Evolutionary conservation across 208 protist species (phyloP), one percentile per base, ranked within the genome.

Genomic region (Acanthamoeba castellanii): DNA sequence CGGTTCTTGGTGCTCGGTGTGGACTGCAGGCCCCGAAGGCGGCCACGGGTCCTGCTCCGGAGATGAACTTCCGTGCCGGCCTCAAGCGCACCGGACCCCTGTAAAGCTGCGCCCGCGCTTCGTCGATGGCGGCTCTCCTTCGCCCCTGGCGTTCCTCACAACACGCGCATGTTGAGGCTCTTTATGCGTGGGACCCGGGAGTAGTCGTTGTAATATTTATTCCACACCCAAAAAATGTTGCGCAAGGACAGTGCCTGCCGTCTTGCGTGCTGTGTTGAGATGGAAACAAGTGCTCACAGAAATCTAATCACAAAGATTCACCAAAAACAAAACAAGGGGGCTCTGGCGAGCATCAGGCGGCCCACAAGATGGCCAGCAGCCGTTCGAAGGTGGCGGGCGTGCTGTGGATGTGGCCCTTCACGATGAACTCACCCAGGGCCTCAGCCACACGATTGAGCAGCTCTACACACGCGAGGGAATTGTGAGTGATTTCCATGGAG

Each of bases 61-160:
- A 81, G 72, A 50, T 81, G 37, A 81, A 81, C 72, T 81, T 81
- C 72, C 72, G 72, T 47, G 72, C 72, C 9, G 42, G 42, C 34
- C 72, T 81, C 72, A 81, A 81, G 72, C 30, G 72, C 37, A 81
- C 72, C 5, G 72, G 72, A 11, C 72, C 72, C 34, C 72, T 81
- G 32, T 81, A 70, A 70, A 70, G 64, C 64, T 9, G 64, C n/a
- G 1, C 5, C 4, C 47, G 11, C n/a, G 47, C 47, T 52, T 52
- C 47, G 47, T 52, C 11, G 11, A 52, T 52, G 47, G 7, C 47
- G n/a, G n/a, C n/a, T n/a, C n/a, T n/a, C n/a, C n/a, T n/a, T n/a
- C n/a, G n/a, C n/a, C n/a, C n/a, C n/a, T n/a, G n/a, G n/a, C n/a
- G n/a, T n/a, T n/a, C n/a, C n/a, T n/a, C n/a, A n/a, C n/a, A n/a